A percentile compares a stretch with the other conserved stretches of the same genome.
Conservation (phyloP, 768 basidiomycete species). For the Gymnopilus dilepis region DNA sequence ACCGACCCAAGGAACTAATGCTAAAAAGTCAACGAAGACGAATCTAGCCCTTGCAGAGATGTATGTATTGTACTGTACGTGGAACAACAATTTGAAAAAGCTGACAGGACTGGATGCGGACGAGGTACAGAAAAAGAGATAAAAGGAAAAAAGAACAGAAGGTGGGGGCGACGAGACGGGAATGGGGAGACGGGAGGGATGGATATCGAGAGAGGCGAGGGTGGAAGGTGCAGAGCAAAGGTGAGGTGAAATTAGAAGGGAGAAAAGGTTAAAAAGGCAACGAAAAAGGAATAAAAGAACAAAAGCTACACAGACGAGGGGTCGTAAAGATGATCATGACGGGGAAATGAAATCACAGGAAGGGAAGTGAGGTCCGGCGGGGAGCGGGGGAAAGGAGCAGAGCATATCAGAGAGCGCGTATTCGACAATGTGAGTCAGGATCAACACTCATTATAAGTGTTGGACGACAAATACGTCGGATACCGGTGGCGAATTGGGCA, state of each 20-base stretch:
- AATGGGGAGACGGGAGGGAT: not conserved
- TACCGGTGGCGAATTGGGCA: not conserved
- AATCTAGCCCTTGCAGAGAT: not conserved
- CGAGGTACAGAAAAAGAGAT: too few species aligned
- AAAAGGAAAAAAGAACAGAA: not conserved
- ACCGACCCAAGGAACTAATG: not conserved
- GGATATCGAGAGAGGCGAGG: not conserved
- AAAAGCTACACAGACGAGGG: not conserved
- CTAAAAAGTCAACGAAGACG: not conserved
- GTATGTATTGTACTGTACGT: not conserved
- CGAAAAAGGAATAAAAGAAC: not conserved
- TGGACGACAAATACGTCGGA: not conserved
- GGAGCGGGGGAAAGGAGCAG: not conserved
- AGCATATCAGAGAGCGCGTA: too few species aligned
- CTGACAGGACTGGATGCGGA: too few species aligned
- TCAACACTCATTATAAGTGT: too few species aligned
- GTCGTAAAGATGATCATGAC: not conserved
- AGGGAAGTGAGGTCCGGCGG: not conserved
- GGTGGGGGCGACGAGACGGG: too few species aligned
- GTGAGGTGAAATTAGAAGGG: not conserved
- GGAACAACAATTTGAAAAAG: not conserved
- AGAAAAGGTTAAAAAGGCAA: not conserved
- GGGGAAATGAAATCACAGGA: not conserved
- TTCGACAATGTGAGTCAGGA: too few species aligned
- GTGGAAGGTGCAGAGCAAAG: conserved; percentile 4